Base-by-base conservation (phyloP, 371 early-diverging fungal species). In the Rhizopus arrhizus region DNA sequence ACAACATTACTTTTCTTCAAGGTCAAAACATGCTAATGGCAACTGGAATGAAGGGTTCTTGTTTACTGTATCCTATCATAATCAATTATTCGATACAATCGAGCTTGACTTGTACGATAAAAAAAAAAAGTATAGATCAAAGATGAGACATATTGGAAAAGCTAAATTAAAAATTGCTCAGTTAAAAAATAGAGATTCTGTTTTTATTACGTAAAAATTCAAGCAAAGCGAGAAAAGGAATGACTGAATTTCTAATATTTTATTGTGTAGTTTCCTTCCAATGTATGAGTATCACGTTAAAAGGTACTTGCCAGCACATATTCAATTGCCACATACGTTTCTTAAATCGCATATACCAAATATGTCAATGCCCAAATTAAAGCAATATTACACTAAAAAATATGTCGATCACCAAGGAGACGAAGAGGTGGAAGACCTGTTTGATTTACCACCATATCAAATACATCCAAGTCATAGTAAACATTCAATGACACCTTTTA, bases 41-140 rank as follows among this genome's bases (percentile, higher is more conserved):
- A 73, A 79, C 43, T 79, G 80, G 80, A 79, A 79, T 40, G 79
- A 77, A 68, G 78, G 78, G 8, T 77, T 77, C 31, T 34, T 74
- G 0, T 77, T 77, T 56, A 62, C 66, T 6, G 62, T 74, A n/a
- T 73, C 78, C 5, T 77, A 72, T 49, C 78, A 77, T 42, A 68
- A 72, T 4, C 78, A 77, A 49, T 54, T 77, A 42, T 78, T 78
- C 60, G 73, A 78, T 71, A 79, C 77, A 10, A 65, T 79, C 22
- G 80, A 79, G 69, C 48, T 69, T n/a, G 69, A 68, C 56, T 56
- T 80, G 51, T 80, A 77, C 45, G 78, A 80, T 58, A 74, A 72
- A 48, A 66, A 59, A 31, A 75, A 64, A 35, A 65, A 69, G 31
- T 74, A 73, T 70, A 71, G 68, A 56, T 58, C 58, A 48, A 48